phyloP scores from a whole-genome alignment of 2,329 filamentous ascomycete genomes.

The Cercospora zeae-maydis region DNA sequence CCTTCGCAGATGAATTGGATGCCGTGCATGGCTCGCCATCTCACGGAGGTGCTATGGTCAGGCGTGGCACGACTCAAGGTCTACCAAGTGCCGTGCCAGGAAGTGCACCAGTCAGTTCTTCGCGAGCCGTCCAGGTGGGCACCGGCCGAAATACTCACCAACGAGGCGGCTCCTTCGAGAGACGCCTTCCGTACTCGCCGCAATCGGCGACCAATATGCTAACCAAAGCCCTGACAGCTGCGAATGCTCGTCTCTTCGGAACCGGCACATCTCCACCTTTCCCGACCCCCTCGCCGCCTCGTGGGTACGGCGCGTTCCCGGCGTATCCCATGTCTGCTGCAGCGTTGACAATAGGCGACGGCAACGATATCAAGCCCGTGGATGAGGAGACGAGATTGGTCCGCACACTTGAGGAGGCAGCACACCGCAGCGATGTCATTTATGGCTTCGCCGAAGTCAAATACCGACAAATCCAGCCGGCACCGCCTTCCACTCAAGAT shows the following conservation, averaged over 20 bases:
- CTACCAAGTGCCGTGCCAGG: slow-evolving; percentile 65
- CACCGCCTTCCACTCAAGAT: slow-evolving; percentile 70
- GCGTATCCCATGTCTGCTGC: slow-evolving; percentile 69
- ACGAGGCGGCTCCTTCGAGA: slow-evolving; percentile 76
- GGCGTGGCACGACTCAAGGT: slow-evolving; percentile 76
- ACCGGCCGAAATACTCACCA: slow-evolving; percentile 68
- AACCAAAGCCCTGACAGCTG: slow-evolving; percentile 91
- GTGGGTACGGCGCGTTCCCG: slow-evolving; percentile 76
- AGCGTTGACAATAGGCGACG: slow-evolving; percentile 61
- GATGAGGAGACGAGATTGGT: slow-evolving; percentile 80
- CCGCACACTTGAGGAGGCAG: slow-evolving; percentile 83
- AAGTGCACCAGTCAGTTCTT: slow-evolving; percentile 57
- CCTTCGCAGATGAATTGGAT: slow-evolving; percentile 90
- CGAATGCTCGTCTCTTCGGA: slow-evolving; percentile 72
- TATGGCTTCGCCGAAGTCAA: slow-evolving; percentile 98
- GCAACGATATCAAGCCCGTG: slow-evolving; percentile 54
- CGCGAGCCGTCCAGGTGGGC: slow-evolving; percentile 71
- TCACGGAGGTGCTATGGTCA: slow-evolving; percentile 62
- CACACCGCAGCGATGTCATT: slow-evolving; percentile 89
- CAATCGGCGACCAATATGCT: slow-evolving; percentile 85
- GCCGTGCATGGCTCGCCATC: slow-evolving; percentile 55
- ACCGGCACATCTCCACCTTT: slow-evolving; percentile 61
- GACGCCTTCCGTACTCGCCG: slow-evolving; percentile 68
- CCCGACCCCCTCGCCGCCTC: slow-evolving; percentile 66
- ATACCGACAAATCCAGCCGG: slow-evolving; percentile 91